Percentiles rank a stretch among this genome's conserved stretches.
These are phyloP conservation scores for Lactarius sp. DNA, from an alignment of 768 basidiomycete genomes.

Conservation along the genomic window DNA sequence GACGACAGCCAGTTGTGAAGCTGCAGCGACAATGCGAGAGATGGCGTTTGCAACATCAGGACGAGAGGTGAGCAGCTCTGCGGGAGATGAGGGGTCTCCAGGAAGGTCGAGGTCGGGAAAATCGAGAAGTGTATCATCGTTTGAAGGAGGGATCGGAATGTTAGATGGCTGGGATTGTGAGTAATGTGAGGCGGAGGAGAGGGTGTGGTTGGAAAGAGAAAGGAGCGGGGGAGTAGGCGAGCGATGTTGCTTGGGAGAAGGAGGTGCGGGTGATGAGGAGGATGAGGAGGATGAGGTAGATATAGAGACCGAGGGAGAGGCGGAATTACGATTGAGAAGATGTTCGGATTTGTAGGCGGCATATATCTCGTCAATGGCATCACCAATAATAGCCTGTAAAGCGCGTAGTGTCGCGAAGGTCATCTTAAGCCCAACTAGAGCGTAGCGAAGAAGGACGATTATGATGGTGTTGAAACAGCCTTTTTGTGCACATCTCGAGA, in stretches of 20 bases:
- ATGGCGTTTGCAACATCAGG: conserved; percentile 57
- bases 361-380: conserved; percentile 26
- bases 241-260: conserved; percentile 14
- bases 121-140: conserved; percentile 24
- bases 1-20: conserved; percentile 59
- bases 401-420: conserved; percentile 26
- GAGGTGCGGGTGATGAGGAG: conserved; percentile 3
- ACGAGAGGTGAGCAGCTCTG: conserved; percentile 54
- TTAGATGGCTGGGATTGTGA: conserved; percentile 18
- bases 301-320: background rate
- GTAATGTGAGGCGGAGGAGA: conserved; percentile 23
- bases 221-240: conserved; percentile 24
- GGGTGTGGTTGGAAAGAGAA: conserved; percentile 12
- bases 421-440: conserved; percentile 3
- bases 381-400: conserved; percentile 25
- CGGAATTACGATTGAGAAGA: background rate
- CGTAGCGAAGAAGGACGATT: background rate
- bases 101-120: conserved; percentile 30
- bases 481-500: background rate
- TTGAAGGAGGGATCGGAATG: background rate
- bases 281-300: background rate
- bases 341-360: conserved; percentile 14
- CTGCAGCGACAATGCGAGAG: conserved; percentile 61
- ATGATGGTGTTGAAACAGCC: background rate
- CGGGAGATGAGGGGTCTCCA: conserved; percentile 35